A percentile compares a stretch with the other conserved stretches of the same genome.
Conservation (phyloP, 768 basidiomycete genomes). For the Gymnopilus junonius region DNA sequence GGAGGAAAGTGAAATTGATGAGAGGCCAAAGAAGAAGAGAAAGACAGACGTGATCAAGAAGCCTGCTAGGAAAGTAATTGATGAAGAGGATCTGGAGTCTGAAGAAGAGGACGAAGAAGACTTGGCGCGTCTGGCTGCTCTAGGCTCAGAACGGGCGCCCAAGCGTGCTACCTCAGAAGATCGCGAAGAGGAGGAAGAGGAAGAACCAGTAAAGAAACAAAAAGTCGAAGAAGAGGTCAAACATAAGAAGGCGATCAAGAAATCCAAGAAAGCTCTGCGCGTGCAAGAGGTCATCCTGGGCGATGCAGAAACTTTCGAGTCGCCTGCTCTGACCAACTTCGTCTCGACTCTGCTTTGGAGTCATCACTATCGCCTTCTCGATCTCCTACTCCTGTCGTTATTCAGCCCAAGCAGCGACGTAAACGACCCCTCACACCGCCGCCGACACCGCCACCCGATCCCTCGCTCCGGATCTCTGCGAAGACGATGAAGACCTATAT, state of each 20-base stretch:
- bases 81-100: conserved; percentile 57
- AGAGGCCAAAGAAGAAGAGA: conserved; percentile 61
- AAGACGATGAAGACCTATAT: conserved; percentile 91
- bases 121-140: conserved; percentile 25
- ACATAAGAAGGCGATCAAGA: conserved; percentile 48
- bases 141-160: conserved; percentile 34
- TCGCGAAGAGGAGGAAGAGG: conserved; percentile 35
- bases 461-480: conserved; percentile 61
- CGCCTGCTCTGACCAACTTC: conserved; percentile 57
- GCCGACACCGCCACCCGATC: conserved; percentile 58
- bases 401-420: conserved; percentile 32
- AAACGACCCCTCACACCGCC: conserved; percentile 39
- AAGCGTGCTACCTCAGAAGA: conserved; percentile 53
- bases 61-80: conserved; percentile 39
- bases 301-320: conserved; percentile 51
- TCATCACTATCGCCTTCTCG: conserved; percentile 56
- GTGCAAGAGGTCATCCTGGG: conserved; percentile 57
- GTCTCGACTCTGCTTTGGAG: conserved; percentile 42
- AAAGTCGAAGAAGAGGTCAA: conserved; percentile 23
- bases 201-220: conserved; percentile 27
- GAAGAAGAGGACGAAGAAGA: conserved; percentile 59
- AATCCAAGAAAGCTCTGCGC: conserved; percentile 36
- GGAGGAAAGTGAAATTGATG: conserved; percentile 38
- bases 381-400: conserved; percentile 46
- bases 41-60: conserved; percentile 51